A percentile compares a stretch with the other conserved stretches of the same genome.
Evolutionary conservation across 2,329 filamentous ascomycete species (phyloP).

Genomic region (Apiospora kogelbergensis): DNA sequence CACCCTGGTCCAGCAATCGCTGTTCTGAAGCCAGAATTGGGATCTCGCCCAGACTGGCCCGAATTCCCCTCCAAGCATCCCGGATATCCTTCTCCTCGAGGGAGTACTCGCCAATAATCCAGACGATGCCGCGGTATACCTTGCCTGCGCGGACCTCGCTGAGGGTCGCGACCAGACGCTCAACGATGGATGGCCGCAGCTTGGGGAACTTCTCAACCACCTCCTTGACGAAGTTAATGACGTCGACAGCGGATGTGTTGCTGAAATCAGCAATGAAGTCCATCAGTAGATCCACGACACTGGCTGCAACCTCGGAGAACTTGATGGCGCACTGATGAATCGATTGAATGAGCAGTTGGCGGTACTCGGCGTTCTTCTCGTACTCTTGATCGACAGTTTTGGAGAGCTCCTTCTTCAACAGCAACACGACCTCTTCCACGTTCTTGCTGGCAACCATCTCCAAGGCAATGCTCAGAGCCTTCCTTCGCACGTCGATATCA

Average conservation of each 20-base stretch:
- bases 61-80: slow-evolving; percentile 95
- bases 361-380: slow-evolving; percentile 96
- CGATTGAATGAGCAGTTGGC: slow-evolving; percentile 90
- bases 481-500: slow-evolving; percentile 92
- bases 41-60: slow-evolving; percentile 91
- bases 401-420: slow-evolving; percentile 94
- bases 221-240: slow-evolving; percentile 98
- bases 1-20: slow-evolving; percentile 81
- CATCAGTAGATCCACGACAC: slow-evolving; percentile 95
- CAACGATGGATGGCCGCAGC: slow-evolving; percentile 82
- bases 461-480: slow-evolving; percentile 84
- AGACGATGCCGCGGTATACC: slow-evolving; percentile 93
- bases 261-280: slow-evolving; percentile 99
- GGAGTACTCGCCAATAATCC: slow-evolving; percentile 98
- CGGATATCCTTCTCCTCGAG: slow-evolving; percentile 90
- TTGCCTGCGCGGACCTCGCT: slow-evolving; percentile 94
- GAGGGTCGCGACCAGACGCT: slow-evolving; percentile 84
- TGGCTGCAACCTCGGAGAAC: slow-evolving; percentile 96
- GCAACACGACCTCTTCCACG: slow-evolving; percentile 92
- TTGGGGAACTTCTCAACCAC: slow-evolving; percentile 97
- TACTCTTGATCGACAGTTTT: slow-evolving; percentile 99
- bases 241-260: slow-evolving; percentile 93
- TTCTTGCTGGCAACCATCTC: slow-evolving; percentile 99
- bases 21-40: slow-evolving; percentile 96
- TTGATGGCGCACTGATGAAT: slow-evolving; percentile 99